phyloP scores from a whole-genome alignment of 1,284 basidiomycete genomes.

The Ustilago curta region DNA sequence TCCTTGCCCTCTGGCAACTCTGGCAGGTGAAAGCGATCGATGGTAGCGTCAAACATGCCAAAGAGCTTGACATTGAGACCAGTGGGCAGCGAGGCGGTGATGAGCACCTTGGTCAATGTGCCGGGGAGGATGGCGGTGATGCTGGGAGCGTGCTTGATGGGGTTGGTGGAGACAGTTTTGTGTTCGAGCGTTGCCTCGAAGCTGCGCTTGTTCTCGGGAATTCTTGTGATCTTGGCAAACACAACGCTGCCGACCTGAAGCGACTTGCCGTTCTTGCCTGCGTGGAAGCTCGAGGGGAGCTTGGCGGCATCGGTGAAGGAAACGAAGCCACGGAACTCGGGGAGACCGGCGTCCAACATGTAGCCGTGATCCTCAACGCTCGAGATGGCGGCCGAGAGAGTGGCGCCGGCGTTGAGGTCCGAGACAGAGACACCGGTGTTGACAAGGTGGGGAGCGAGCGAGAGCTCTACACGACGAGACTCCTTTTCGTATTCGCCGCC shows the following conservation, averaged over 20 bases:
- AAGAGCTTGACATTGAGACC: slow-evolving; percentile 91
- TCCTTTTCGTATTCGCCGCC: slow-evolving; percentile 65
- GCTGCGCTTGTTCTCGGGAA: slow-evolving; percentile 68
- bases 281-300: slow-evolving; percentile 47
- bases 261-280: slow-evolving; percentile 42
- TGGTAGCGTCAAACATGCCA: slow-evolving; percentile 92
- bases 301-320: slow-evolving; percentile 51
- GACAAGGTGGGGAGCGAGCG: slow-evolving; percentile 84
- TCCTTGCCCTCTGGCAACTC: slow-evolving; percentile 60
- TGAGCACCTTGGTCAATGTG: slow-evolving; percentile 82
- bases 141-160: slow-evolving; percentile 60
- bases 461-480: slow-evolving; percentile 79
- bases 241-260: slow-evolving; percentile 69
- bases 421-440: slow-evolving; percentile 83
- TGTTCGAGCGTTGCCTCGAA: slow-evolving; percentile 65
- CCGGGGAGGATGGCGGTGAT: slow-evolving; percentile 88
- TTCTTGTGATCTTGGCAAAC: slow-evolving; percentile 63
- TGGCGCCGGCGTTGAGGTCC: slow-evolving; percentile 75
- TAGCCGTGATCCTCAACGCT: slow-evolving; percentile 96
- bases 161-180: slow-evolving; percentile 54
- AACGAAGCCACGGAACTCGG: slow-evolving; percentile 65
- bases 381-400: slow-evolving; percentile 71
- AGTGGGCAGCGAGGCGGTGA: slow-evolving; percentile 81
- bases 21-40: slow-evolving; percentile 84
- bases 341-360: slow-evolving; percentile 81